These are phyloP conservation scores for cucumber (Cucumis sativus) DNA, from an alignment of 306 rosid genomes.

Conservation along the genomic window Cucumber_9930_V3 NC_026658.2:2459001-2459500, in stretches of 20 bases:
- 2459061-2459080: constrained; percentile 40
- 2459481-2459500: neutral
- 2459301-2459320: neutral
- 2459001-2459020: neutral
- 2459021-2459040: constrained; percentile 26
- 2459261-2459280: neutral
- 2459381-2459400: constrained; percentile 3
- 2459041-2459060: constrained; percentile 29
- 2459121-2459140: neutral
- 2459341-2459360: neutral
- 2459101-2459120: constrained; percentile 66
- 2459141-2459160: neutral
- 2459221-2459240: neutral
- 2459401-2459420: neutral
- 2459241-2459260: neutral
- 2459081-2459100: constrained; percentile 49
- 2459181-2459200: neutral
- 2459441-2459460: neutral
- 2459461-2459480: neutral
- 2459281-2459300: neutral
- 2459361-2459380: neutral
- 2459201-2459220: neutral
- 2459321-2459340: neutral
- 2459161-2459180: neutral
- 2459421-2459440: neutral